A percentile compares a stretch with the other conserved stretches of the same genome.
These are phyloP conservation scores for Phlegmacium glaucopus DNA, from an alignment of 768 basidiomycete genomes.

Conservation along the genomic window DNA sequence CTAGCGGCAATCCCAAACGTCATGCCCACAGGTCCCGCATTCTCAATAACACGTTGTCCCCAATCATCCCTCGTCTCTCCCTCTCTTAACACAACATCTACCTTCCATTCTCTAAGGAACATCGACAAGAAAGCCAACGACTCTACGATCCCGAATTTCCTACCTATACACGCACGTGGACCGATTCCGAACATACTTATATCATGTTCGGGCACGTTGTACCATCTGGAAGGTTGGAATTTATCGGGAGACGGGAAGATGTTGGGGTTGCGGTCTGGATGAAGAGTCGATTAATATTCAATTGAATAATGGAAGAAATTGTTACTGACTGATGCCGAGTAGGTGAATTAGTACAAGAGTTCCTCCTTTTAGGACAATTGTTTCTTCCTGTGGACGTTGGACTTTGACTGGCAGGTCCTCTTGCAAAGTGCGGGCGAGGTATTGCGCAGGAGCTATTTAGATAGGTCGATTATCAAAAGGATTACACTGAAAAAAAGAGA, in stretches of 20 bases:
- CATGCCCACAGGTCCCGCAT: slow-evolving; percentile 4
- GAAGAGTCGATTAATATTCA: neutral
- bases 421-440: neutral
- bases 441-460: slow-evolving; percentile 4
- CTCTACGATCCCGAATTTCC: slow-evolving; percentile 10
- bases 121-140: slow-evolving; percentile 5
- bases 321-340: slow-evolving; percentile 5
- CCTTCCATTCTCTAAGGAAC: slow-evolving; percentile 10
- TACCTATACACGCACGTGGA: slow-evolving; percentile 8
- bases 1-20: slow-evolving; percentile 6
- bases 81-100: slow-evolving; percentile 1
- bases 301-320: too few species aligned
- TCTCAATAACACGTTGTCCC: slow-evolving; percentile 5
- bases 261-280: slow-evolving; percentile 7
- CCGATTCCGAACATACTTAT: slow-evolving; percentile 8
- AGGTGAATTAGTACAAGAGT: slow-evolving; percentile 3
- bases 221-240: slow-evolving; percentile 12
- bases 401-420: slow-evolving; percentile 7
- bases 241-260: slow-evolving; percentile 2
- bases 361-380: slow-evolving; percentile 2
- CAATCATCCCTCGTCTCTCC: slow-evolving; percentile 6
- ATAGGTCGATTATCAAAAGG: neutral
- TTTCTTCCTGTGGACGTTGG: slow-evolving; percentile 1
- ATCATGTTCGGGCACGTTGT: slow-evolving; percentile 5
- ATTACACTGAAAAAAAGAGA: too few species aligned